Evolutionary conservation across 2,329 filamentous ascomycete genomes (phyloP).

Genomic region (Hymenoscyphus salicellus): DNA sequence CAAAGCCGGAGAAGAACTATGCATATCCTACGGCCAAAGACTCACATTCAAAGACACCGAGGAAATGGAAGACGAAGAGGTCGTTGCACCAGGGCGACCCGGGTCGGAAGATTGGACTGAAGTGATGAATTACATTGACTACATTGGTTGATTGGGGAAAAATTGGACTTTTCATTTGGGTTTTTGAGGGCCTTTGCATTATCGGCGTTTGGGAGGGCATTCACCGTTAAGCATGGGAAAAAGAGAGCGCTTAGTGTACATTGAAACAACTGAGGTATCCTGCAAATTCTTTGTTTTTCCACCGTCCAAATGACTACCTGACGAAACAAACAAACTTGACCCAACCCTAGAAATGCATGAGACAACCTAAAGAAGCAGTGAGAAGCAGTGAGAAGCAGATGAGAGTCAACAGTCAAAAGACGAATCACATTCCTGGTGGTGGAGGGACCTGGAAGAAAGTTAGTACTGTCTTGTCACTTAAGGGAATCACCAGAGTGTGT

Average conservation of each 20-base stretch:
- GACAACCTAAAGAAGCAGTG: constrained; percentile 4
- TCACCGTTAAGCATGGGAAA: neutral
- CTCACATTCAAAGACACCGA: constrained; percentile 40
- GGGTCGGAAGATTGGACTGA: constrained; percentile 29
- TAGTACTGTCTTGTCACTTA: neutral
- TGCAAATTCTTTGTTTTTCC: constrained; percentile 14
- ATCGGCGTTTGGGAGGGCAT: neutral
- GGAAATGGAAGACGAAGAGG: constrained; percentile 14
- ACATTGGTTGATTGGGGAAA: constrained; percentile 29
- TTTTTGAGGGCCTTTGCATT: constrained; percentile 8
- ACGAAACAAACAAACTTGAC: neutral
- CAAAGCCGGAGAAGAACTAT: constrained; percentile 51
- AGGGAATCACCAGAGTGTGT: no score
- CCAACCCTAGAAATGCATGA: constrained; percentile 5
- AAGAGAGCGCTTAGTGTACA: constrained; percentile 17
- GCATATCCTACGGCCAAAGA: constrained; percentile 40
- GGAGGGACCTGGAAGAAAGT: constrained; percentile 44
- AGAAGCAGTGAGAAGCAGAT: constrained; percentile 7
- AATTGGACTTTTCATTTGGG: neutral
- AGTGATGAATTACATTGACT: constrained; percentile 33
- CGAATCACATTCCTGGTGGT: constrained; percentile 46
- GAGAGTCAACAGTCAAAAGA: constrained; percentile 5
- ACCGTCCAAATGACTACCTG: constrained; percentile 2
- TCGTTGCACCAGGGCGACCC: neutral
- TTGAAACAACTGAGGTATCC: constrained; percentile 25